phyloP scores from a whole-genome alignment of 495 filamentous ascomycete species.

The Penicillium soppii region DNA sequence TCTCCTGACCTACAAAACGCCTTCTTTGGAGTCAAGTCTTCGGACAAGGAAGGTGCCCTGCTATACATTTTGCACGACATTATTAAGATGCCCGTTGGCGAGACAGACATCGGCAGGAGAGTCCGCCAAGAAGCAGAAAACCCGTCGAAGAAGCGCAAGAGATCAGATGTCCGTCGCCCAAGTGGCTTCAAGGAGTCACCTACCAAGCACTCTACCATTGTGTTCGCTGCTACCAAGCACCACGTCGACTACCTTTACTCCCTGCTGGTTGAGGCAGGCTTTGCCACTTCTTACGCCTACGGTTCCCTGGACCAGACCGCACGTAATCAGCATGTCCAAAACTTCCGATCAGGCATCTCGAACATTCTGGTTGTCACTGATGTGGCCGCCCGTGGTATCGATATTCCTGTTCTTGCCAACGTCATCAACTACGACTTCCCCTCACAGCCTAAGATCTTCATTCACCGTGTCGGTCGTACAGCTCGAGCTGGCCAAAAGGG shows the following conservation, averaged over 20 bases:
- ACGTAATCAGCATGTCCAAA: slow-evolving; percentile 82
- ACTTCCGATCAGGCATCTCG: slow-evolving; percentile 78
- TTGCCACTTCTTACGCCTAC: slow-evolving; percentile 87
- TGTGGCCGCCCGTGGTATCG: slow-evolving; percentile 94
- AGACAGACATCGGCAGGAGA: slow-evolving; percentile 52
- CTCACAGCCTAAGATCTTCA: slow-evolving; percentile 92
- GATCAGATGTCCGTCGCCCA: slow-evolving; percentile 38
- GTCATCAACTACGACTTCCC: slow-evolving; percentile 99
- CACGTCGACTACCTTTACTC: slow-evolving; percentile 92
- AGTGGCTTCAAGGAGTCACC: slow-evolving; percentile 40
- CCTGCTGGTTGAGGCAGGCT: slow-evolving; percentile 72
- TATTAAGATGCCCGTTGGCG: slow-evolving; percentile 86
- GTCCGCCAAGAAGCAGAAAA: slow-evolving; percentile 43
- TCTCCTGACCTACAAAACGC: slow-evolving; percentile 90
- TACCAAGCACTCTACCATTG: slow-evolving; percentile 76
- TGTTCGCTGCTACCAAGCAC: slow-evolving; percentile 94
- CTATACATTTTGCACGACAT: slow-evolving; percentile 86
- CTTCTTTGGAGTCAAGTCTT: slow-evolving; percentile 89
- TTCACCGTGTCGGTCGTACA: slow-evolving; percentile 94
- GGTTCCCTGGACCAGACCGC: slow-evolving; percentile 92
- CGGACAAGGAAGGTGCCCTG: slow-evolving; percentile 89
- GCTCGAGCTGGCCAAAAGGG: slow-evolving; percentile 87
- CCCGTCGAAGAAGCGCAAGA: slow-evolving; percentile 66
- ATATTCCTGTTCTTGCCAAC: slow-evolving; percentile 94
- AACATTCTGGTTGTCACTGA: slow-evolving; percentile 97